A percentile compares a stretch with the other conserved stretches of the same genome.
Evolutionary conservation across 345 rosid species (phyloP).

Genomic region (Ailanthus altissimus): DNA sequence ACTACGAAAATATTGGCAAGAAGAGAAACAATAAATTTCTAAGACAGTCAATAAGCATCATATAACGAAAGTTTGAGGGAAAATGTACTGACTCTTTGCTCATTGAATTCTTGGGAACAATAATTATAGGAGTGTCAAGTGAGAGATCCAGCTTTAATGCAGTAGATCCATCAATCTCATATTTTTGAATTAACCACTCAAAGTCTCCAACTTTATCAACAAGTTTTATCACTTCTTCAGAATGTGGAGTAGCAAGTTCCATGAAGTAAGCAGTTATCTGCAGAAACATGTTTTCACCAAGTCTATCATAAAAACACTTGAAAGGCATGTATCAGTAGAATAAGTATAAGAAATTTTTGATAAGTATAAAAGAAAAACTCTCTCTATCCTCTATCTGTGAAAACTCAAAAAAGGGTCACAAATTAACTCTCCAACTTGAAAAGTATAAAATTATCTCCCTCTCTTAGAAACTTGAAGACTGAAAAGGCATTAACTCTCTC

Average conservation of each 20-base stretch:
- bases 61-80: constrained; percentile 20
- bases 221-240: constrained; percentile 94
- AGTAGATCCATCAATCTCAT: constrained; percentile 93
- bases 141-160: constrained; percentile 94
- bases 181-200: constrained; percentile 96
- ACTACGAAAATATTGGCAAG: neutral
- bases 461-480: neutral
- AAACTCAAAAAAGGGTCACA: neutral
- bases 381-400: neutral
- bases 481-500: neutral
- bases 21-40: neutral
- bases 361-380: neutral
- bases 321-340: neutral
- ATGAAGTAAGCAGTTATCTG: constrained; percentile 90
- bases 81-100: constrained; percentile 77
- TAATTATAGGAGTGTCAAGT: constrained; percentile 87
- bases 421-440: neutral
- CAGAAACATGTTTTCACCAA: constrained; percentile 28
- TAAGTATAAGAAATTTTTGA: neutral
- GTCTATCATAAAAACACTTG: neutral
- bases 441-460: neutral
- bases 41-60: constrained; percentile 9
- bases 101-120: constrained; percentile 80
- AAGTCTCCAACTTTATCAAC: constrained; percentile 98
- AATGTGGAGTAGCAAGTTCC: constrained; percentile 92